A percentile compares a stretch with the other conserved stretches of the same genome.
Evolutionary conservation across 495 filamentous ascomycete species (phyloP).

Genomic region (Xylaria telfairii): DNA sequence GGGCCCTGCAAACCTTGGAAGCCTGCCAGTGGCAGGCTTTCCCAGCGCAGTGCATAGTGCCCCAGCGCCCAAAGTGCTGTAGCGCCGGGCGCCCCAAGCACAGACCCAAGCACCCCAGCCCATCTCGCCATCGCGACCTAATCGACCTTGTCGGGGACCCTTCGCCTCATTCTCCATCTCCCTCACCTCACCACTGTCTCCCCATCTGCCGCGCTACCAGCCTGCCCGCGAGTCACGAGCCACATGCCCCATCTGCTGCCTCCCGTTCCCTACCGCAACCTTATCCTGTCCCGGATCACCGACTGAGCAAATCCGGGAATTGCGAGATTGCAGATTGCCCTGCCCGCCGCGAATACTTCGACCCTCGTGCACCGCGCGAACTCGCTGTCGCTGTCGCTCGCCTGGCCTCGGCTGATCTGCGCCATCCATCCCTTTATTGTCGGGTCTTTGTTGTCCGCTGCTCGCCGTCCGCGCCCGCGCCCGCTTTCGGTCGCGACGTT

Average conservation of each 20-base stretch:
- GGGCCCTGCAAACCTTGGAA: constrained; percentile 9
- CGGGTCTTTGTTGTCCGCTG: background rate
- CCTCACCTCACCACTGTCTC: constrained; percentile 16
- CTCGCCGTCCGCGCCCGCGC: background rate
- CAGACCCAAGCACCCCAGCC: background rate
- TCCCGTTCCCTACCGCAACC: constrained; percentile 12
- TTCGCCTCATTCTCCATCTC: constrained; percentile 21
- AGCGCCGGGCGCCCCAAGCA: background rate
- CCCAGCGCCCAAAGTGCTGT: too few species aligned
- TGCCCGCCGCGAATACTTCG: background rate
- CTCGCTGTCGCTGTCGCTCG: background rate
- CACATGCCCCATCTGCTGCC: constrained; percentile 21
- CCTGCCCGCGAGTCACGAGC: constrained; percentile 24
- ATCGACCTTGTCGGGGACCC: constrained; percentile 19
- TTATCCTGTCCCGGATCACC: constrained; percentile 9
- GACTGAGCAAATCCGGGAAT: constrained; percentile 8
- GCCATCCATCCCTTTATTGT: background rate
- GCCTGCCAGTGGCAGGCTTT: background rate
- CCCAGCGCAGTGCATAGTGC: background rate
- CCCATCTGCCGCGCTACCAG: constrained; percentile 26
- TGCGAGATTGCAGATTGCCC: constrained; percentile 14
- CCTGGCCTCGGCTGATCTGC: constrained; percentile 1
- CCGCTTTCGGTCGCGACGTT: constrained; percentile 20
- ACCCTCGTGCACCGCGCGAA: constrained; percentile 10
- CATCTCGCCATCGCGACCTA: constrained; percentile 18